Evolutionary conservation across 2,329 filamentous ascomycete genomes (phyloP).

Genomic region (Fusarium sp.): DNA sequence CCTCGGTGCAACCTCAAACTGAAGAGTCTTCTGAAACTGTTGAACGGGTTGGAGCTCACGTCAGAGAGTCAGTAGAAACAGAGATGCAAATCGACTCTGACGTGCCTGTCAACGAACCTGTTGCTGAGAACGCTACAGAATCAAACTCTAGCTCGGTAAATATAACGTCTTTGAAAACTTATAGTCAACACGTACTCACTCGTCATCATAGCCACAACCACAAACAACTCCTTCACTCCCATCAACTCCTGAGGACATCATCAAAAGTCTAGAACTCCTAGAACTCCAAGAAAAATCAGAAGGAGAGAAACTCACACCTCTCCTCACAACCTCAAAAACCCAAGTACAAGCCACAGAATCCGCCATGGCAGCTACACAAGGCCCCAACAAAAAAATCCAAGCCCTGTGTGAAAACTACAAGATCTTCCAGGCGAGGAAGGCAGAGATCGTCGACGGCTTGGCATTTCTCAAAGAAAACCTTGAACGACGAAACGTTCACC

Average conservation of each 20-base stretch:
- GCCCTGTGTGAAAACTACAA: background rate
- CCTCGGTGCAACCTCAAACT: background rate
- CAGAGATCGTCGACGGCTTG: background rate
- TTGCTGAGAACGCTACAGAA: background rate
- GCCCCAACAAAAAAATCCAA: background rate
- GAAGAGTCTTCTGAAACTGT: background rate
- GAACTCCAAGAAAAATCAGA: background rate
- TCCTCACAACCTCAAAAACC: background rate
- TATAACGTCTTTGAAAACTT: background rate
- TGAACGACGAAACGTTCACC: background rate
- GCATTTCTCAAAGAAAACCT: background rate
- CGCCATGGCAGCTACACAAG: background rate
- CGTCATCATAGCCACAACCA: background rate
- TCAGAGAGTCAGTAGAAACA: background rate
- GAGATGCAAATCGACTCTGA: background rate
- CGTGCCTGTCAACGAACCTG: background rate
- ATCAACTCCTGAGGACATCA: background rate
- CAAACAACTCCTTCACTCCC: background rate
- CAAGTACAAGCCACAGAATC: background rate
- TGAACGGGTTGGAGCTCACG: background rate
- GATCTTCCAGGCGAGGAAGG: background rate
- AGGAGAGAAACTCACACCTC: background rate
- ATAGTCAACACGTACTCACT: background rate
- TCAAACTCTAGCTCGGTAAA: background rate
- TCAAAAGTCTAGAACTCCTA: background rate